Base-by-base conservation (phyloP, 2,329 filamentous ascomycete species). In the Aspergillus persii region DNA sequence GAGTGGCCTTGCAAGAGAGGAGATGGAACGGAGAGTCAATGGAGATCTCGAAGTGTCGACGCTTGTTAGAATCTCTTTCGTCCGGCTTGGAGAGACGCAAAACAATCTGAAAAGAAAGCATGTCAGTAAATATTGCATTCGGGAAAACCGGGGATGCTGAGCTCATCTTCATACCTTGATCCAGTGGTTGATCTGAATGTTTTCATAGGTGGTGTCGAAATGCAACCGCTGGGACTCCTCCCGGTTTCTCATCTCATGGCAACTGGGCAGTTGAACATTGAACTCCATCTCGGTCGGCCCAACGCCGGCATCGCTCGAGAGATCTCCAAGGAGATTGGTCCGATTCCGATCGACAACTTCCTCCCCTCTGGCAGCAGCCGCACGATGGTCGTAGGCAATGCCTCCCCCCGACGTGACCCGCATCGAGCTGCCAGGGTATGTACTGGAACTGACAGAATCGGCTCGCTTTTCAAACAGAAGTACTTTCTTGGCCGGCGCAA, bases 11-110 rank as follows among this genome's bases (percentile, higher is more conserved):
- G 78, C 93, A 97, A 62, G 93, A 94, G 51, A 96, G 88, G 50
- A 96, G 91, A 62, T 94, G 94, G 72, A 97, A 94, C 0, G 93
- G 93, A 1, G 92, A 96, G 76, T 97, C 93, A 67, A 97, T 97
- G 66, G 92, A 96, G 68, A 96, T 96, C 75, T 97, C 93, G 66
- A 96, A 97, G 72, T 96, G 93, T 36, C 92, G 86, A 63, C 92
- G 86, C 71, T 93, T 93, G 1, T 81, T 81, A 0, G 92, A 87
- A 68, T 96, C 90, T 9, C 88, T 86, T 44, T 88, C 84, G 67
- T 96, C 93, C 12, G 89, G 80, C 67, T 91, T 92, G 31, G 92
- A 96, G 50, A 97, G 88, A 54, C 93, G 89, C 86, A 97, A 91
- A 61, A 96, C 92, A 70, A 96, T 92, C 91, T 94, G 62, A 15